Evolutionary conservation across 805 yeast species (phyloP).

Genomic region (Hanseniaspora lachancei): DNA sequence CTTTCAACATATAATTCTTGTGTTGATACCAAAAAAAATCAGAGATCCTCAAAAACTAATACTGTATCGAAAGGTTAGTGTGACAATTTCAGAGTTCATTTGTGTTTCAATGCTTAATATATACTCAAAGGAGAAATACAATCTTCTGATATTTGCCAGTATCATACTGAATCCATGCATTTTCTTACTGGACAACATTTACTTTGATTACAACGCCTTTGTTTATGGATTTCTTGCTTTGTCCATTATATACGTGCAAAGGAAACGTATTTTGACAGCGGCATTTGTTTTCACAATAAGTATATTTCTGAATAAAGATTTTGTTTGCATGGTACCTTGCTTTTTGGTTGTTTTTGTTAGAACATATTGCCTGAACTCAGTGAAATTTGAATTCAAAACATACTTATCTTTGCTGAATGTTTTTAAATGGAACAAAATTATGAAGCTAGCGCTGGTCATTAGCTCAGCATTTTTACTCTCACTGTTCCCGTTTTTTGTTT

Average conservation of each 20-base stretch:
- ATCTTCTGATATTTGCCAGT: conserved; percentile 69
- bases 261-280: conserved; percentile 42
- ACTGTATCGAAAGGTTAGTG: conserved; percentile 70
- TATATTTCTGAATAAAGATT: conserved; percentile 88
- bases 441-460: conserved; percentile 53
- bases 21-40: conserved; percentile 53
- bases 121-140: conserved; percentile 36
- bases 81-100: conserved; percentile 60
- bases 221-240: conserved; percentile 71
- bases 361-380: conserved; percentile 46
- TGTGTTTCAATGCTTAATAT: conserved; percentile 56
- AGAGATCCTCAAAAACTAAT: conserved; percentile 49
- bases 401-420: conserved; percentile 26
- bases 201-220: conserved; percentile 93
- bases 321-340: conserved; percentile 86
- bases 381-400: conserved; percentile 24
- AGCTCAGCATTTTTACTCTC: conserved; percentile 49
- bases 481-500: conserved; percentile 57
- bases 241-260: conserved; percentile 58
- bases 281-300: conserved; percentile 61
- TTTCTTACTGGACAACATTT: conserved; percentile 83
- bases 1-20: conserved; percentile 72
- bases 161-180: conserved; percentile 81
- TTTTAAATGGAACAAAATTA: conserved; percentile 42
- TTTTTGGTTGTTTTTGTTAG: conserved; percentile 69